Base-by-base conservation (phyloP, 257 asterid genomes). In the Cinchona pubescens region DNA sequence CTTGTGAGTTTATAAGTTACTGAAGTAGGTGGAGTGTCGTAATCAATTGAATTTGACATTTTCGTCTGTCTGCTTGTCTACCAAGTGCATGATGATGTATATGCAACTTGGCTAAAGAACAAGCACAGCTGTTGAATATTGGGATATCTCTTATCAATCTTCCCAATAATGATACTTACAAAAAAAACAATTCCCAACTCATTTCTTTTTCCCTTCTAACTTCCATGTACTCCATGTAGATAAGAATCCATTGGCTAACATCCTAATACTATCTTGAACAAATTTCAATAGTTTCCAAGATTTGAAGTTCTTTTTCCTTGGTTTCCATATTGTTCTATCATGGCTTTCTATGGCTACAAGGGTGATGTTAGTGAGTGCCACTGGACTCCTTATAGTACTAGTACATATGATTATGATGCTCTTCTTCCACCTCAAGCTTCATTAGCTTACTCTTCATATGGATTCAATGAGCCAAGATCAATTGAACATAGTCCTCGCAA, bases 321-420 rank as follows among this genome's bases (percentile, higher is more conserved):
- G 3, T 1, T 58, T 29, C 4, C 59, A 1, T 56, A 14, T 19
- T 38, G 5, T 38, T 72, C 73, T 43, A 1, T 29, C 72, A 88
- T 92, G 97, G 90, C 90, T 35, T 90, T 83, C 83, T 87, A 85
- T 43, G 86, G 84, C 79, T 81, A 82, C 87, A 55, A 68, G 1
- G 88, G 62, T 37, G 79, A 84, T 30, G 80, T n/a, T 3, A 86
- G 82, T 78, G 82, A 81, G 76, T 76, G 59, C 81, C 49, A 77
- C n/a, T 84, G 72, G 80, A 77, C 88, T 73, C 85, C 85, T 13
- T 82, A 82, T 80, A 34, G 7, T 25, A 62, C 16, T 65, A 29
- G 7, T 49, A 3, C 83, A 35, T 55, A 51, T 64, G 67, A 74
- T 79, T 79, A 76, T 60, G 76, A 76, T 75, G 59, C 45, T 58